These are phyloP conservation scores for Zarea fungicola DNA, from an alignment of 2,329 filamentous ascomycete species.

Conservation along the genomic window DNA sequence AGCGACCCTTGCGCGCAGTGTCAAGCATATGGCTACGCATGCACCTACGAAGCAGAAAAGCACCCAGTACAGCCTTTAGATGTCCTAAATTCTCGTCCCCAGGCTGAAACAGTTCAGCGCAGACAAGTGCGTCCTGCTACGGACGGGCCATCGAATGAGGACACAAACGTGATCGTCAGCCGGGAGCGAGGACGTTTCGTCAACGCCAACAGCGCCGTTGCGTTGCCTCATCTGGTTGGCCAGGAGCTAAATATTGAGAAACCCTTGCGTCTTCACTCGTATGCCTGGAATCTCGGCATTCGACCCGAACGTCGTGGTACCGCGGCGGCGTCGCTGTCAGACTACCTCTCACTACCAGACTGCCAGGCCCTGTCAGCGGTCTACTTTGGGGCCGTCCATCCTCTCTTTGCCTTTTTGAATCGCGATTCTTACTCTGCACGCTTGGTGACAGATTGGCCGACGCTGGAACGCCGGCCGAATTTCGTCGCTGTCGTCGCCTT, in stretches of 20 bases:
- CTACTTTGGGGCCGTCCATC: conserved; percentile 15
- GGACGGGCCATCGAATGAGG: background rate
- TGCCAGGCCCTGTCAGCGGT: conserved; percentile 9
- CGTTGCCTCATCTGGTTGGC: conserved; percentile 16
- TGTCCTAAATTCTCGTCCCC: background rate
- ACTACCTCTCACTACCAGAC: conserved; percentile 9
- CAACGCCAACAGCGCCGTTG: conserved; percentile 16
- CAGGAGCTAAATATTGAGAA: conserved; percentile 10
- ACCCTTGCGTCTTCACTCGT: conserved; percentile 17
- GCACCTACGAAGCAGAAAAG: conserved; percentile 6
- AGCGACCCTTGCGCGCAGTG: conserved; percentile 14
- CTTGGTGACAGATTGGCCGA: background rate
- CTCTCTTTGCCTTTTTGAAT: conserved; percentile 11
- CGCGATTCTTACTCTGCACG: background rate
- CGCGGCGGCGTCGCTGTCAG: background rate
- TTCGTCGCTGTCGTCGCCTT: conserved; percentile 15
- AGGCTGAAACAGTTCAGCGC: background rate
- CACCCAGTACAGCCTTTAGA: background rate
- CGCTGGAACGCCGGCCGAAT: conserved; percentile 5
- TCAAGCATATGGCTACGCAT: conserved; percentile 15
- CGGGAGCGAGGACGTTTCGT: conserved; percentile 13
- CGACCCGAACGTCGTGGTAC: conserved; percentile 12
- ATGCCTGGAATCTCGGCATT: conserved; percentile 19
- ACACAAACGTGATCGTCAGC: conserved; percentile 1
- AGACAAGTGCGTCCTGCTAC: background rate